Conservation (phyloP, 164 flowering plant species). For the Pachysandra terminalis region DNA sequence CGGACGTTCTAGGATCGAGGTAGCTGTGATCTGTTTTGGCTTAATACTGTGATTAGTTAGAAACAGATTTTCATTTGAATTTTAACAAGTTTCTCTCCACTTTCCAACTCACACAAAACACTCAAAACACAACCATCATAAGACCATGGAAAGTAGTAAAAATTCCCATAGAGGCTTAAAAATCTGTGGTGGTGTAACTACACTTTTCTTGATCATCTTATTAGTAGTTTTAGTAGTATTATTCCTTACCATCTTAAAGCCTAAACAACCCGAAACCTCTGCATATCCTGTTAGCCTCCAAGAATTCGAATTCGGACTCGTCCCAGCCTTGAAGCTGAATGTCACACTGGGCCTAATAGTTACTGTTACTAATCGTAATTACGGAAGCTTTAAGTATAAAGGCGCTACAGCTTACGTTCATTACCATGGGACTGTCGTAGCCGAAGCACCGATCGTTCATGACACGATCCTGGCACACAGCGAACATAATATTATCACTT, state of each 20-base stretch:
- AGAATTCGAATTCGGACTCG: slow-evolving; percentile 1
- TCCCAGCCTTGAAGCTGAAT: slow-evolving; percentile 24
- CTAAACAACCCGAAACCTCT: slow-evolving; percentile 30
- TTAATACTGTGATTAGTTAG: too few relatives aligned
- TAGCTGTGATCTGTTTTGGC: too few relatives aligned
- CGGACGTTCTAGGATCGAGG: too few relatives aligned
- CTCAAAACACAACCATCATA: too few relatives aligned
- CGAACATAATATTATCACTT: slow-evolving; percentile 25
- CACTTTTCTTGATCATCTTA: slow-evolving; percentile 15
- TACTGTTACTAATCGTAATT: slow-evolving; percentile 34
- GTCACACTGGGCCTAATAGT: slow-evolving; percentile 24
- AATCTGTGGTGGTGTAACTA: slow-evolving; percentile 25
- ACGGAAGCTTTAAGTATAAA: slow-evolving; percentile 35
- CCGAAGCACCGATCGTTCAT: slow-evolving; percentile 25
- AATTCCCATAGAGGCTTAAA: slow-evolving; percentile 10
- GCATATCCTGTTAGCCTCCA: slow-evolving; percentile 19
- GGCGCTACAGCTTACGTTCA: slow-evolving; percentile 19
- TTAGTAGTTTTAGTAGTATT: slow-evolving; percentile 20
- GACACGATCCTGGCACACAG: slow-evolving; percentile 26
- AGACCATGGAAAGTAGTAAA: slow-evolving; percentile 5
- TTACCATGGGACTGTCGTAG: slow-evolving; percentile 30
- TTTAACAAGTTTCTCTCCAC: neutral
- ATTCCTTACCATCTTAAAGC: slow-evolving; percentile 33
- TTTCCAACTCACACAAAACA: neutral
- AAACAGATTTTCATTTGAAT: neutral